Conservation (phyloP, 208 protist genomes). For the Vickermania spadyakhi region DNA sequence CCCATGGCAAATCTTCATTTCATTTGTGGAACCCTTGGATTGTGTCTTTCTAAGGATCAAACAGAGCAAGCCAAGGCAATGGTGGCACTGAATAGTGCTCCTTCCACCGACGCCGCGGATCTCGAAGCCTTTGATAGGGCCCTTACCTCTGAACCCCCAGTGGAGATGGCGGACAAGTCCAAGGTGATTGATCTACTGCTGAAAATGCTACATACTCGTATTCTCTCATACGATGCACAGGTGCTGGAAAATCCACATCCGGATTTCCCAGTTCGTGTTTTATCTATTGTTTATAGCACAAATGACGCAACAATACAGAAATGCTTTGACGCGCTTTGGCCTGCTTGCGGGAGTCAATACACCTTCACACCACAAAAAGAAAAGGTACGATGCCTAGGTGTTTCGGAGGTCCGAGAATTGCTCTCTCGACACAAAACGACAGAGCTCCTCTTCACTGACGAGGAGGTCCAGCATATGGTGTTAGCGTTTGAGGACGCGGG, state of each 20-base stretch:
- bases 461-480: slow-evolving; percentile 27
- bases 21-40: slow-evolving; percentile 33
- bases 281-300: slow-evolving; percentile 13
- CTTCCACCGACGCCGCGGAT: not conserved
- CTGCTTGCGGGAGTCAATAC: slow-evolving; percentile 5
- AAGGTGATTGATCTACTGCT: slow-evolving; percentile 18
- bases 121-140: not conserved
- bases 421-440: not conserved
- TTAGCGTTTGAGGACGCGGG: slow-evolving; percentile 13
- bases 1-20: slow-evolving; percentile 17
- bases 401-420: not conserved
- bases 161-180: slow-evolving; percentile 12
- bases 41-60: slow-evolving; percentile 38
- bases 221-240: slow-evolving; percentile 24
- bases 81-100: not conserved
- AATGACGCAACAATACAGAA: slow-evolving; percentile 11
- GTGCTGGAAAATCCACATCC: slow-evolving; percentile 7
- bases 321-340: slow-evolving; percentile 30
- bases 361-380: not conserved
- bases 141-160: not conserved
- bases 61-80: slow-evolving; percentile 13
- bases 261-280: slow-evolving; percentile 11
- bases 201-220: slow-evolving; percentile 15
- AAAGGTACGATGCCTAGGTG: not conserved
- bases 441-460: slow-evolving; percentile 13